These are phyloP conservation scores for Gracilaria domingensis DNA, from an alignment of 23 red algal species.

Conservation along the genomic window DNA sequence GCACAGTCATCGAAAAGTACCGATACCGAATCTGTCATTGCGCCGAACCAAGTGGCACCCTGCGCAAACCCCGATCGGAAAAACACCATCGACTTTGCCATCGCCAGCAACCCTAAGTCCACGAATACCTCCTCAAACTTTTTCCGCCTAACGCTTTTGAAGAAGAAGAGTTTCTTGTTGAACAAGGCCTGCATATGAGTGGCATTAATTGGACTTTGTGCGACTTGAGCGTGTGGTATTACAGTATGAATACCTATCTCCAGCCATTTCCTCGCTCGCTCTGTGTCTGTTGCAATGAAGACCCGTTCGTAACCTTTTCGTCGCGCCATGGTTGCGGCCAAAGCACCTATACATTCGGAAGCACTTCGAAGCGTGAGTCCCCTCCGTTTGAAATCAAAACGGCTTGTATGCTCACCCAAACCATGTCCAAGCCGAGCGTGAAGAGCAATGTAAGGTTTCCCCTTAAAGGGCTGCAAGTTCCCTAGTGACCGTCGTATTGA, in stretches of 20 bases:
- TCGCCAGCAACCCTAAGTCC: conserved; percentile 25
- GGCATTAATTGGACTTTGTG: not conserved
- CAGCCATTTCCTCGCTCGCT: not conserved
- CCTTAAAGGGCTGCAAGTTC: not conserved
- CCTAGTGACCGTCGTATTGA: not conserved
- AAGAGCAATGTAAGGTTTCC: not conserved
- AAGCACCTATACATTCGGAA: not conserved
- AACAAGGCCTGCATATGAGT: not conserved
- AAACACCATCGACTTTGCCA: conserved; percentile 12
- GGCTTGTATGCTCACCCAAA: not conserved
- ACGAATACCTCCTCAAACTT: conserved; percentile 31
- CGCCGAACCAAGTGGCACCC: conserved; percentile 15
- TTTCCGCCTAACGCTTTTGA: not conserved
- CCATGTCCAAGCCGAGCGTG: conserved; percentile 41
- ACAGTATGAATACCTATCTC: not conserved
- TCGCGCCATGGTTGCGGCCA: not conserved
- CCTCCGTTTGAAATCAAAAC: conserved; percentile 12
- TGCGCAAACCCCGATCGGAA: conserved; percentile 25
- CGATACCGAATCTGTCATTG: not conserved
- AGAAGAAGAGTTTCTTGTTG: not conserved
- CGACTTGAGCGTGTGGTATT: not conserved
- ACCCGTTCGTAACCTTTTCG: not conserved
- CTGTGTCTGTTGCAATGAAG: conserved; percentile 30
- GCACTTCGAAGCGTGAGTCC: conserved; percentile 6
- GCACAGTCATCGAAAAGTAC: not conserved